These are phyloP conservation scores for Talaromyces proteolyticus DNA, from an alignment of 495 filamentous ascomycete genomes.

Conservation along the genomic window DNA sequence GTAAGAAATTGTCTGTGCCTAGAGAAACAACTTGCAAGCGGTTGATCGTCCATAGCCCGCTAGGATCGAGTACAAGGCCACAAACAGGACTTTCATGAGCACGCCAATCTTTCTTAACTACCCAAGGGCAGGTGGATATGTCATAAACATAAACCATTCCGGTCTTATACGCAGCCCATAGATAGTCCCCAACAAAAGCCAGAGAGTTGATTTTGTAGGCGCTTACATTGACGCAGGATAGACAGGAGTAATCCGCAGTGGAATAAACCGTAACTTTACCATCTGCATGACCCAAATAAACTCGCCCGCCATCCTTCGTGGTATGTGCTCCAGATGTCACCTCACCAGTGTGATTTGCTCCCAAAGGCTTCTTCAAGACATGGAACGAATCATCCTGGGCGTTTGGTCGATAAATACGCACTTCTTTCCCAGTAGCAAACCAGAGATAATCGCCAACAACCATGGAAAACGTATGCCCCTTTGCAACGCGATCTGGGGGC, in stretches of 20 bases:
- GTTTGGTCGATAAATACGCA: constrained; percentile 73
- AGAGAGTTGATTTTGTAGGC: constrained; percentile 94
- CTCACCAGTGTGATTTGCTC: constrained; percentile 65
- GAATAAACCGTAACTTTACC: constrained; percentile 94
- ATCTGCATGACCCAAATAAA: constrained; percentile 89
- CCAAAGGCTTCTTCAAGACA: constrained; percentile 61
- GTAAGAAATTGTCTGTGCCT: constrained; percentile 78
- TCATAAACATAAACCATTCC: constrained; percentile 97
- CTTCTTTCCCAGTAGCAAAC: constrained; percentile 83
- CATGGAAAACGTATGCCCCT: constrained; percentile 83
- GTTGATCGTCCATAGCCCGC: constrained; percentile 82
- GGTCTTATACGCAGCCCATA: constrained; percentile 94
- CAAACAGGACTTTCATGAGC: constrained; percentile 80
- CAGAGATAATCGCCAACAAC: constrained; percentile 75
- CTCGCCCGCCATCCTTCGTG: constrained; percentile 66
- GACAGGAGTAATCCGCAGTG: constrained; percentile 61
- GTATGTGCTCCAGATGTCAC: constrained; percentile 81
- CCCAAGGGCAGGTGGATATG: constrained; percentile 74
- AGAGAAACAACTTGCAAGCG: constrained; percentile 82
- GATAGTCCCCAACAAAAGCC: constrained; percentile 70
- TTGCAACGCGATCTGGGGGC: constrained; percentile 66
- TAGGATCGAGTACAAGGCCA: constrained; percentile 68
- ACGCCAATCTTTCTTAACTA: constrained; percentile 87
- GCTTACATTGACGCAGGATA: constrained; percentile 76
- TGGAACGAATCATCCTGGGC: constrained; percentile 68